Base-by-base conservation (phyloP, 1,284 basidiomycete genomes). In the Xerocomus nothofagi region DNA sequence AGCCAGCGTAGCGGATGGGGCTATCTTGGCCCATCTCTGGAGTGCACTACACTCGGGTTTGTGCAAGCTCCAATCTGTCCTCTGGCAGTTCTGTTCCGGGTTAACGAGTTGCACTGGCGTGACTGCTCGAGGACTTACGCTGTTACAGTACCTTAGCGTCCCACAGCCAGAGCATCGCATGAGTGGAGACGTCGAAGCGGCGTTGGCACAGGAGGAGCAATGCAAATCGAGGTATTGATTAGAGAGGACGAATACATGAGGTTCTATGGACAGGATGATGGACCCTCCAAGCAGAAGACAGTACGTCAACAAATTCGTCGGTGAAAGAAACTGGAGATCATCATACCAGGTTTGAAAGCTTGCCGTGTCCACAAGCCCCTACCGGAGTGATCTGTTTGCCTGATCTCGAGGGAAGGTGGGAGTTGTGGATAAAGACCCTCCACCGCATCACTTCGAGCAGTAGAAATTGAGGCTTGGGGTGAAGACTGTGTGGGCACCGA, bases 11-110 rank as follows among this genome's bases (percentile, higher is more conserved):
- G 65, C 53, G 6, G 77, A 77, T 1, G 81, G 78, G 1, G 78
- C 77, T 27, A 68, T 58, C 21, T 73, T 61, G 1, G 71, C 72
- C 82, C 86, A 88, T 38, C 71, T 69, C 50, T 75, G 76, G 12
- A 93, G 70, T 0, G 90, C 86, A 6, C 56, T 56, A 60, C 93
- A 96, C 74, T 96, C 93, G 6, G 68, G 65, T 67, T 86, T 89
- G 66, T 96, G 93, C 1, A 77, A 41, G 0, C 63, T 33, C 93
- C 93, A 96, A 61, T 94, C 92, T 34, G 69, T 66, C 30, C 72
- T 81, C 71, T 94, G 91, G 60, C 93, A 96, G 30, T 63, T 66
- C 91, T 93, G 53, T 5, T 11, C 3, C 26, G 27, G 36, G 26
- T 47, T 48, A 48, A 45, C 31, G 17, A 45, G 27, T 26, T 39